Evolutionary conservation across 1,284 basidiomycete genomes (phyloP), one percentile per base, ranked within the genome.

Genomic region (Athelia sp.): DNA sequence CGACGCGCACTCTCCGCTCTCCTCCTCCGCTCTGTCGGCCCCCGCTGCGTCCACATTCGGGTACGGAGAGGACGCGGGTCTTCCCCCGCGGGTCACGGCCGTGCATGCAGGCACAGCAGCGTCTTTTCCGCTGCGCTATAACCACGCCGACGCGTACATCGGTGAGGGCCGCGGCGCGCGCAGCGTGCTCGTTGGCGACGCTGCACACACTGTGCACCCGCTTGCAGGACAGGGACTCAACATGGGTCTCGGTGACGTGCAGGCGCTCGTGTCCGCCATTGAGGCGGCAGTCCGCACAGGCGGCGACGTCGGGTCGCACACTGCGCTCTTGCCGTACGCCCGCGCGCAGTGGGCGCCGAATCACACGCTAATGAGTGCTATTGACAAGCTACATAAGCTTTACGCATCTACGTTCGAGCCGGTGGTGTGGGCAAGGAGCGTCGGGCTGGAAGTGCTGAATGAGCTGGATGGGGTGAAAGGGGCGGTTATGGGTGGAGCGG

Each of bases 161-260:
- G 90, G 94, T 18, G 82, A 85, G 58, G 79, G 79, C 0, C 54
- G 62, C 29, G 78, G 81, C 1, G 71, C 73, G 1, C 80, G 96
- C 2, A 95, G 90, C 0, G 94, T 87, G 1, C 81, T 99, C 2
- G 82, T 99, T 1, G 97, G 97, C 3, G 97, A 99, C 67, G 95
- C 97, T 1, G 96, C 95, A 14, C 97, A 99, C 62, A 92, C 92
- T 0, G 79, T 93, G 3, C 97, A 99, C 62, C 97, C 97, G 0
- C 80, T 99, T n/a, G 96, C 95, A 0, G 97, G 97, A 1, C 97
- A 99, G 63, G 97, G 96, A 0, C 72, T 99, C 38, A 99, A 99
- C 65, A 74, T 96, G 59, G 97, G 96, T 17, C 71, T 99, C 15
- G 89, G 78, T 1, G 96, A 99, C 62, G 92, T 86, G 0, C 76